phyloP scores from a whole-genome alignment of 2,329 filamentous ascomycete species.

The Fusarium sp. region DNA sequence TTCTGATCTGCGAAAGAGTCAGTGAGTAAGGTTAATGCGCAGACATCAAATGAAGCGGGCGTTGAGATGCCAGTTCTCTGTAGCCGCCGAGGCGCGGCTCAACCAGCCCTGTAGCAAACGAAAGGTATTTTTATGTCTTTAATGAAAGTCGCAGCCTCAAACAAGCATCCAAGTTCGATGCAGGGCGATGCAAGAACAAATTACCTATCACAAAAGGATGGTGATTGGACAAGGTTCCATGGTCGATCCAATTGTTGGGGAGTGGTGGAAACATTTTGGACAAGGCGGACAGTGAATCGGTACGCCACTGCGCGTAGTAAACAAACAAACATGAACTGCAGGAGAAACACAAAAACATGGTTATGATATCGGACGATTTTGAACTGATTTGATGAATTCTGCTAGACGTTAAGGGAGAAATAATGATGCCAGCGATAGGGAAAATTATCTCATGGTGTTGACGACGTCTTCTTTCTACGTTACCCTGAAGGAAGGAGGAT shows the following conservation, averaged over 20 bases:
- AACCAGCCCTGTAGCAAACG: not conserved
- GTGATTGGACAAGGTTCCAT: conserved; percentile 21
- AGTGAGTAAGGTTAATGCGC: conserved; percentile 7
- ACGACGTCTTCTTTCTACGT: conserved; percentile 6
- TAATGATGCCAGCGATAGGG: not conserved
- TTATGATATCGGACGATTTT: conserved; percentile 2
- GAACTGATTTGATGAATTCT: not conserved
- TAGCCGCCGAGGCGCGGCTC: conserved; percentile 1
- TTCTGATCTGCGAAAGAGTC: conserved; percentile 3
- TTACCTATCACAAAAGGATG: conserved; percentile 24
- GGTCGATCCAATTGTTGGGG: not conserved
- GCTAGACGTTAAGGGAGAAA: not conserved
- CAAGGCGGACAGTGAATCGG: conserved; percentile 33
- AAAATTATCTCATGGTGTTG: not conserved
- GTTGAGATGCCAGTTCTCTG: conserved; percentile 1
- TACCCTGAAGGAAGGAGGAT: conserved; percentile 1
- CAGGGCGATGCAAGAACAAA: conserved; percentile 11
- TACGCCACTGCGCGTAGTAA: not conserved
- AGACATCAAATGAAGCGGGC: conserved; percentile 4
- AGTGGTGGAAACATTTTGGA: conserved; percentile 6
- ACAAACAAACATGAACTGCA: not conserved
- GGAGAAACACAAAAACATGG: not conserved
- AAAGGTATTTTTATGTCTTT: not conserved
- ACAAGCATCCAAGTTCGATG: conserved; percentile 1
- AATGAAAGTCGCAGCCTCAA: conserved; percentile 12